These are phyloP conservation scores for Candida anglica DNA, from an alignment of 805 yeast genomes.

Conservation along the genomic window DNA sequence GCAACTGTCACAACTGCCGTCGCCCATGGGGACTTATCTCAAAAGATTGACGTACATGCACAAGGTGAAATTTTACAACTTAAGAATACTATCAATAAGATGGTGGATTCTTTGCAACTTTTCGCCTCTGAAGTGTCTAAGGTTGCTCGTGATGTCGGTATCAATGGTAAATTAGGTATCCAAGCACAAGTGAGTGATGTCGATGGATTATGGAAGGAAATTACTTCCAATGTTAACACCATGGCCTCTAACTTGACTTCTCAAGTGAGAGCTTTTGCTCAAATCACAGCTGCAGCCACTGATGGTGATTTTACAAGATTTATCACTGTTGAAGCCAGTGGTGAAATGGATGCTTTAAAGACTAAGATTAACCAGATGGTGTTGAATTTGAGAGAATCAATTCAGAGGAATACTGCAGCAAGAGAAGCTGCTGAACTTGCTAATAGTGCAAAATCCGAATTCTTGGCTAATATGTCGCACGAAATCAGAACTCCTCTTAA, in stretches of 20 bases:
- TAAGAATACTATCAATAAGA: constrained; percentile 82
- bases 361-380: constrained; percentile 78
- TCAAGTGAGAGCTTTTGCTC: constrained; percentile 90
- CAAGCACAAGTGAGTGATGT: constrained; percentile 90
- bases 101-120: constrained; percentile 87
- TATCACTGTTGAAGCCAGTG: constrained; percentile 87
- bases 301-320: constrained; percentile 90
- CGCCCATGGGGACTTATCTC: constrained; percentile 83
- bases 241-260: constrained; percentile 93
- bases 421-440: constrained; percentile 94
- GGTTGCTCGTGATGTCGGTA: constrained; percentile 91
- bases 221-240: constrained; percentile 85
- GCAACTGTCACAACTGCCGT: constrained; percentile 91
- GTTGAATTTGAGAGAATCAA: constrained; percentile 78
- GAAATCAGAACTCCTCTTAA: constrained; percentile 91
- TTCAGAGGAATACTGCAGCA: constrained; percentile 88
- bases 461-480: constrained; percentile 83
- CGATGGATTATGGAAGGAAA: constrained; percentile 89
- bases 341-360: constrained; percentile 79
- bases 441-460: constrained; percentile 84
- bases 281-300: constrained; percentile 90
- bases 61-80: constrained; percentile 87
- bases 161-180: constrained; percentile 88
- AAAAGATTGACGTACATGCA: constrained; percentile 83
- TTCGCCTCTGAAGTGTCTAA: constrained; percentile 86